phyloP scores from a whole-genome alignment of 2,329 filamentous ascomycete species.

The Penicillium sclerotiorum region DNA sequence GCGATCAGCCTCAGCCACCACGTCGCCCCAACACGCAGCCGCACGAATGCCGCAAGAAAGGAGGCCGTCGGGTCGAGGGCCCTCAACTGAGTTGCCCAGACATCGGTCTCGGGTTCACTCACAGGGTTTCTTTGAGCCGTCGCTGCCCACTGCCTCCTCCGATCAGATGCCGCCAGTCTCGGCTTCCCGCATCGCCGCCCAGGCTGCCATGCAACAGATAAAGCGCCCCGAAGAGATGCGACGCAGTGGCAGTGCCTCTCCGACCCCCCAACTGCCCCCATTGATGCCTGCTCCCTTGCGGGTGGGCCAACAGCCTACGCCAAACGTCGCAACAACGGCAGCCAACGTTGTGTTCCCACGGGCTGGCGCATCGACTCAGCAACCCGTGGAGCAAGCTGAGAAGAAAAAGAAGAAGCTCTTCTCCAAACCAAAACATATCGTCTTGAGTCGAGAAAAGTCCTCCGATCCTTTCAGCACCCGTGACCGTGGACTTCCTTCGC shows the following conservation, averaged over 20 bases:
- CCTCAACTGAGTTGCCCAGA: slow-evolving; percentile 39
- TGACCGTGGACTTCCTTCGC: slow-evolving; percentile 60
- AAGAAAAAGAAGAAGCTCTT: slow-evolving; percentile 69
- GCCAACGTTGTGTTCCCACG: slow-evolving; percentile 65
- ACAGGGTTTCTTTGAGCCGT: slow-evolving; percentile 70
- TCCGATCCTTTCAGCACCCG: slow-evolving; percentile 47
- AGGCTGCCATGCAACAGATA: slow-evolving; percentile 64
- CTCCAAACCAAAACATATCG: slow-evolving; percentile 67
- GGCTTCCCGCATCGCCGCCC: slow-evolving; percentile 66
- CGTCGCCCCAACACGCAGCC: slow-evolving; percentile 30
- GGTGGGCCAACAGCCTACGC: slow-evolving; percentile 25
- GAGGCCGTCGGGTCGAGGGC: slow-evolving; percentile 42
- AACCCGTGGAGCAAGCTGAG: slow-evolving; percentile 48
- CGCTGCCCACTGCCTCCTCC: slow-evolving; percentile 57
- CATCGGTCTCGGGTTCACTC: slow-evolving; percentile 58
- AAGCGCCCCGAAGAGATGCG: slow-evolving; percentile 31
- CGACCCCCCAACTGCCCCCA: slow-evolving; percentile 23
- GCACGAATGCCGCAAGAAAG: slow-evolving; percentile 44
- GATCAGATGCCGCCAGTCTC: slow-evolving; percentile 53
- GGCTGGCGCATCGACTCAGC: slow-evolving; percentile 42
- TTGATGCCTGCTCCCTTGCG: slow-evolving; percentile 31
- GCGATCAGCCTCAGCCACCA: slow-evolving; percentile 37
- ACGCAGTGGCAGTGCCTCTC: slow-evolving; percentile 38
- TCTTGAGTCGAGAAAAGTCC: slow-evolving; percentile 62
- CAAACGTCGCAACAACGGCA: slow-evolving; percentile 61